Evolutionary conservation across 345 rosid genomes (phyloP).

Genomic region (Arabidopsis suecica): DNA sequence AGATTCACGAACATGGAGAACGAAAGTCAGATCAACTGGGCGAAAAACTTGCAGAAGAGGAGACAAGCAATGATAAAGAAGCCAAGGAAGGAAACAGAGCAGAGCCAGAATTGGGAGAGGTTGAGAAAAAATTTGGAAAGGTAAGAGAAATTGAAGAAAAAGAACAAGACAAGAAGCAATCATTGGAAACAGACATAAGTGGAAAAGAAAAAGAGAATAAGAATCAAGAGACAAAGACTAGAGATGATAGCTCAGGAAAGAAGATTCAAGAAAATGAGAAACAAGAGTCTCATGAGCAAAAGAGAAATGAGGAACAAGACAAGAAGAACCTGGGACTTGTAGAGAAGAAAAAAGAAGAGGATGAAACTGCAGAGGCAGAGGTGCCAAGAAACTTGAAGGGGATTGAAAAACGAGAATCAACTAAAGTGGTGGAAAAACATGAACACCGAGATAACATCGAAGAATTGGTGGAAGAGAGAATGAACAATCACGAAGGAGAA

Average conservation of each 20-base stretch:
- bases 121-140: slow-evolving; percentile 2
- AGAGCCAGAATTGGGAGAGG: neutral
- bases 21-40: neutral
- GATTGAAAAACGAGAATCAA: neutral
- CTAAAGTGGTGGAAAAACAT: neutral
- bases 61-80: slow-evolving; percentile 20
- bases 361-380: slow-evolving; percentile 3
- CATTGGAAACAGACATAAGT: neutral
- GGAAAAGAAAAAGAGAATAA: slow-evolving; percentile 1
- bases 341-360: slow-evolving; percentile 2
- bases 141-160: neutral
- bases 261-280: slow-evolving; percentile 7
- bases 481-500: slow-evolving; percentile 12
- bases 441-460: neutral
- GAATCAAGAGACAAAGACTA: slow-evolving; percentile 15
- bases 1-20: slow-evolving; percentile 4
- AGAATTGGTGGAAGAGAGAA: neutral
- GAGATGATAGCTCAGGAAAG: slow-evolving; percentile 20
- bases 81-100: slow-evolving; percentile 23
- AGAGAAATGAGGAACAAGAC: slow-evolving; percentile 12
- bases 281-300: slow-evolving; percentile 6
- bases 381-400: neutral
- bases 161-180: neutral
- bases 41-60: neutral
- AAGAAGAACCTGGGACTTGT: slow-evolving; percentile 12